phyloP scores from a whole-genome alignment of 2,329 filamentous ascomycete species.

The Lachnellula suecica region DNA sequence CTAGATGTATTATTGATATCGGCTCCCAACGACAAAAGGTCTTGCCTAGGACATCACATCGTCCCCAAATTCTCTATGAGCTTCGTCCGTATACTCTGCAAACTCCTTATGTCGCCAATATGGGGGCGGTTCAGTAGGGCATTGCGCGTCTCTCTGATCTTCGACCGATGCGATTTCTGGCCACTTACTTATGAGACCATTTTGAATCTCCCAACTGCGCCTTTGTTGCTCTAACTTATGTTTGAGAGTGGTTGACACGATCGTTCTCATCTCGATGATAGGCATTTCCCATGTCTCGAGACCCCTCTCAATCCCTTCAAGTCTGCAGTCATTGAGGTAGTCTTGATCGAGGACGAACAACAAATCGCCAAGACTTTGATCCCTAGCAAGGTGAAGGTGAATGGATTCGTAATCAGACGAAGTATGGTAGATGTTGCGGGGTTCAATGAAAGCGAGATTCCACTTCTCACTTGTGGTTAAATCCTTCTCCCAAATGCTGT shows the following conservation, averaged over 20 bases:
- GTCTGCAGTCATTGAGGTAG: background rate
- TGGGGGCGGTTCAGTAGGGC: background rate
- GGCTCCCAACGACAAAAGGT: no score
- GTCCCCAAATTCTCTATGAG: background rate
- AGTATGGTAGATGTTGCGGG: background rate
- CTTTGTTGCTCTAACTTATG: background rate
- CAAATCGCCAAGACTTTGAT: no score
- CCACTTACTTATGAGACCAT: background rate
- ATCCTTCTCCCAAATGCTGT: background rate
- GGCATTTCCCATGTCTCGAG: background rate
- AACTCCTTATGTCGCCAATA: background rate
- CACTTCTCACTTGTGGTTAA: background rate
- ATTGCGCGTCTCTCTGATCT: no score
- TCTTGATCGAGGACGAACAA: background rate
- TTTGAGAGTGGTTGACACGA: background rate
- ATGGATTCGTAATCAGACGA: background rate
- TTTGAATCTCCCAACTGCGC: background rate
- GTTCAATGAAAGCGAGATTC: background rate
- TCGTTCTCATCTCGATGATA: background rate
- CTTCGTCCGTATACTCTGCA: background rate
- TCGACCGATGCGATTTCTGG: background rate
- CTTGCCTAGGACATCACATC: background rate
- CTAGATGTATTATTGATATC: no score
- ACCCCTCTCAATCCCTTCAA: background rate
- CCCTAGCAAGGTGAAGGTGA: no score